These are phyloP conservation scores for Pseudotulostoma volvatum DNA, from an alignment of 495 filamentous ascomycete species.

Conservation along the genomic window DNA sequence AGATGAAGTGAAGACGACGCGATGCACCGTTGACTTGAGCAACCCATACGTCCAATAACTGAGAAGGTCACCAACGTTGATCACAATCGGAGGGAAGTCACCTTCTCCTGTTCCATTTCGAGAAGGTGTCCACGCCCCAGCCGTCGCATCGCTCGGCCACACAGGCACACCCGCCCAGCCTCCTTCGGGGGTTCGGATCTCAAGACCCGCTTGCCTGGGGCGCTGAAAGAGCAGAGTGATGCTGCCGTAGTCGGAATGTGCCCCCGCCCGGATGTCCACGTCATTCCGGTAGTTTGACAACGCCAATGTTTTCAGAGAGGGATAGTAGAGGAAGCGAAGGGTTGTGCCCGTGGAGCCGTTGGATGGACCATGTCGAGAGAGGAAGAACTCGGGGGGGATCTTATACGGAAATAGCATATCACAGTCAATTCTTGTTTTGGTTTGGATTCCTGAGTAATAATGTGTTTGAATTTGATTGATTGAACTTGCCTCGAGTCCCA, in stretches of 20 bases:
- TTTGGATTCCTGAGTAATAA: too few species aligned
- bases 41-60: slow-evolving; percentile 83
- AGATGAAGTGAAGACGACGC: slow-evolving; percentile 59
- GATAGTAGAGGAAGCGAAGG: slow-evolving; percentile 72
- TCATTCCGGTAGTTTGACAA: slow-evolving; percentile 29
- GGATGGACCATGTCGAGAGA: slow-evolving; percentile 45
- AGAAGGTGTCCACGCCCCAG: neutral
- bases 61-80: slow-evolving; percentile 87
- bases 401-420: slow-evolving; percentile 5
- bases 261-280: slow-evolving; percentile 46
- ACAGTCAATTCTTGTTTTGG: neutral
- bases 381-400: slow-evolving; percentile 52
- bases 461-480: slow-evolving; percentile 1
- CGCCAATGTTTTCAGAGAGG: slow-evolving; percentile 31
- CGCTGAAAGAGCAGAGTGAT: slow-evolving; percentile 65
- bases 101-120: neutral
- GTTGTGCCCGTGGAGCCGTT: slow-evolving; percentile 50
- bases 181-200: slow-evolving; percentile 48
- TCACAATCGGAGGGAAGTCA: slow-evolving; percentile 55
- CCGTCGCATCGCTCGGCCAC: slow-evolving; percentile 11
- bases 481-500: slow-evolving; percentile 45
- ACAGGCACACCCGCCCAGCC: slow-evolving; percentile 32
- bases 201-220: slow-evolving; percentile 66
- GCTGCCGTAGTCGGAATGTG: slow-evolving; percentile 51
- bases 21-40: slow-evolving; percentile 70